A percentile compares a stretch with the other conserved stretches of the same genome.
phyloP scores from a whole-genome alignment of 495 filamentous ascomycete species.

The Penicillium steckii region DNA sequence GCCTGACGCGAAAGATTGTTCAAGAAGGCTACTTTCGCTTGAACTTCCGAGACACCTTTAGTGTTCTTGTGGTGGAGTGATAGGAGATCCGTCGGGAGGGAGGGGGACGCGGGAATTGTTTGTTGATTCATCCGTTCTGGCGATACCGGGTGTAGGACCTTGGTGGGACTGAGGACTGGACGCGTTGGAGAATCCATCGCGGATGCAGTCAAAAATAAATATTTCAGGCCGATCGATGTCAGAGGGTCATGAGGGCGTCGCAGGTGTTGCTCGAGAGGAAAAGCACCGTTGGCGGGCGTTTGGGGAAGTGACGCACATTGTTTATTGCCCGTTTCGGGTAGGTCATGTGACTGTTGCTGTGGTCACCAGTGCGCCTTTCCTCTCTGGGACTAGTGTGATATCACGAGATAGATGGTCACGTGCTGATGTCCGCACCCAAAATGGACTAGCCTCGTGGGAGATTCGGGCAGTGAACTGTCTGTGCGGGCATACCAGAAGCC shows the following conservation, averaged over 20 bases:
- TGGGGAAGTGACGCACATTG: constrained; percentile 37
- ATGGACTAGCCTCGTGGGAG: constrained; percentile 14
- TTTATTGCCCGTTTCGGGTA: constrained; percentile 31
- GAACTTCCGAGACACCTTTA: constrained; percentile 66
- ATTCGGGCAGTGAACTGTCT: constrained; percentile 9
- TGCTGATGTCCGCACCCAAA: constrained; percentile 4
- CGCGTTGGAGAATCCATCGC: constrained; percentile 45
- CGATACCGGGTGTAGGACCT: constrained; percentile 70
- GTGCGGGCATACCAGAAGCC: constrained; percentile 11
- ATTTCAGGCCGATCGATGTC: constrained; percentile 8
- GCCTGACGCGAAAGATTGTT: constrained; percentile 67
- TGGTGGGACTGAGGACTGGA: constrained; percentile 49
- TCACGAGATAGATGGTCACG: constrained; percentile 19
- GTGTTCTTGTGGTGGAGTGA: constrained; percentile 39
- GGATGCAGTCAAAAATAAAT: constrained; percentile 14
- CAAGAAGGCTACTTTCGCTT: constrained; percentile 82
- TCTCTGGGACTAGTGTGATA: background rate
- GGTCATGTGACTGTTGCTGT: constrained; percentile 41
- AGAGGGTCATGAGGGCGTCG: constrained; percentile 24
- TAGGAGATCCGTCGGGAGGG: constrained; percentile 46
- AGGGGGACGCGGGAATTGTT: constrained; percentile 52
- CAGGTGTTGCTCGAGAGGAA: constrained; percentile 16
- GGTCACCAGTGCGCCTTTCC: constrained; percentile 24
- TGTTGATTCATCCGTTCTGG: constrained; percentile 81
- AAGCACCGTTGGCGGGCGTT: constrained; percentile 23